phyloP scores from a whole-genome alignment of 495 filamentous ascomycete species.

The Terfezia boudieri region DNA sequence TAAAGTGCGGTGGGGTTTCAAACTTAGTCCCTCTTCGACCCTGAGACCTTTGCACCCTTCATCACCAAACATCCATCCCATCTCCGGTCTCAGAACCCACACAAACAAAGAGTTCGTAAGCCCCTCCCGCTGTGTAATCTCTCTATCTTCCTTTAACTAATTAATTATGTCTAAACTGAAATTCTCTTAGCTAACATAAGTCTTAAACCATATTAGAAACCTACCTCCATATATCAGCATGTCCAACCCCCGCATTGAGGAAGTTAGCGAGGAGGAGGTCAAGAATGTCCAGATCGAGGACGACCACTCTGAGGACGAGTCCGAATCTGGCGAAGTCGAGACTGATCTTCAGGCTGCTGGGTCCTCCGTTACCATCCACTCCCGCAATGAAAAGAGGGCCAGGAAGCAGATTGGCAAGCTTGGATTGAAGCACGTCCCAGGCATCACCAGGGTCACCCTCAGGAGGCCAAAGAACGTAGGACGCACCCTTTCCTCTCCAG shows the following conservation, averaged over 20 bases:
- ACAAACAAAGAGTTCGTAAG: no score
- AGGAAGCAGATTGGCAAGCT: slow-evolving; percentile 96
- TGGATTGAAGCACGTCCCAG: slow-evolving; percentile 82
- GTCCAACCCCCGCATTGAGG: slow-evolving; percentile 94
- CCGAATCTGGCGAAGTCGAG: slow-evolving; percentile 38
- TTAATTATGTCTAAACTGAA: no score
- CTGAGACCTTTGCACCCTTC: no score
- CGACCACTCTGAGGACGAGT: slow-evolving; percentile 47
- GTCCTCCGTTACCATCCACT: slow-evolving; percentile 74
- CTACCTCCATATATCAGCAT: slow-evolving; percentile 30
- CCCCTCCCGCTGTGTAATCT: no score
- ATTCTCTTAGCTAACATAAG: no score
- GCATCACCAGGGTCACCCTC: slow-evolving; percentile 94
- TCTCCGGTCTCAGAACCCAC: no score
- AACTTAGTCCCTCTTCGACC: no score
- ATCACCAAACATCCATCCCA: no score
- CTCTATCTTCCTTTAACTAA: no score
- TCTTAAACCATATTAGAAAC: no score
- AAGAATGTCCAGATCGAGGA: slow-evolving; percentile 57
- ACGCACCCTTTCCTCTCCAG: slow-evolving; percentile 10
- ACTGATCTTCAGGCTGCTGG: slow-evolving; percentile 56
- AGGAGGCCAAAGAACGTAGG: slow-evolving; percentile 95
- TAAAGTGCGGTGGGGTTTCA: no score
- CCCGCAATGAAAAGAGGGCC: slow-evolving; percentile 99
- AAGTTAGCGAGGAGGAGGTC: slow-evolving; percentile 72